Evolutionary conservation across 2,329 filamentous ascomycete genomes (phyloP), one percentile per base, ranked within the genome.

Genomic region (Aspergillus sclerotialis): DNA sequence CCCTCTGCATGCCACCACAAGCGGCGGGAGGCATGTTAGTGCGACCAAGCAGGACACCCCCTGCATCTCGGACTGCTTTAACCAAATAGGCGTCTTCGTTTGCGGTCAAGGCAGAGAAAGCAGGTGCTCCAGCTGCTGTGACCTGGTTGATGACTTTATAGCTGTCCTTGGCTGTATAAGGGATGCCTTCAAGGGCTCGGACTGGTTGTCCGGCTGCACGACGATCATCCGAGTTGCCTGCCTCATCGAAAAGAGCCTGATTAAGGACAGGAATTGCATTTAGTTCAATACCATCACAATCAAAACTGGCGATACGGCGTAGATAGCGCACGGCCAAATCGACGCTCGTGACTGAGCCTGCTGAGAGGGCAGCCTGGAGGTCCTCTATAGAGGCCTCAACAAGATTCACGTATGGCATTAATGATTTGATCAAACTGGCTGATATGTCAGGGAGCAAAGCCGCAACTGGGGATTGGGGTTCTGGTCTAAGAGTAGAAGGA

Each of bases 1-100:
- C 75, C 6, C 75, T 60, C 38, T 76, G 73, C 65, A 75, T 75
- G 0, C 75, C 75, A 0, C 73, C 73, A 14, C 69, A 67, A 8
- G 74, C 75, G 72, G 78, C 76, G 0, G 75, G 69, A 0, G 71
- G 75, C 68, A 78, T 75, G 36, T 78, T 80, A 0, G 75, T 76
- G 28, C 68, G 65, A 0, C 75, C 76, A 0, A 76, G 56, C 13
- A 75, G 50, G 1, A 76, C 56, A 0, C 65, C 70, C 1, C 73
- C 73, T 1, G 70, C 69, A 17, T 64, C 56, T 4, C 66, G 60
- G 5, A 79, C 55, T 7, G 57, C 53, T 8, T 61, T 44, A 0
- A 73, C 72, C 5, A 69, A 67, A 3, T 68, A 69, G 1, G 73
- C 70, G 48, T 79, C 73, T 28, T 72, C 64, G 6, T 61, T 68